Evolutionary conservation across 2,329 filamentous ascomycete species (phyloP).

Genomic region (Cladosporium cucumerinum): DNA sequence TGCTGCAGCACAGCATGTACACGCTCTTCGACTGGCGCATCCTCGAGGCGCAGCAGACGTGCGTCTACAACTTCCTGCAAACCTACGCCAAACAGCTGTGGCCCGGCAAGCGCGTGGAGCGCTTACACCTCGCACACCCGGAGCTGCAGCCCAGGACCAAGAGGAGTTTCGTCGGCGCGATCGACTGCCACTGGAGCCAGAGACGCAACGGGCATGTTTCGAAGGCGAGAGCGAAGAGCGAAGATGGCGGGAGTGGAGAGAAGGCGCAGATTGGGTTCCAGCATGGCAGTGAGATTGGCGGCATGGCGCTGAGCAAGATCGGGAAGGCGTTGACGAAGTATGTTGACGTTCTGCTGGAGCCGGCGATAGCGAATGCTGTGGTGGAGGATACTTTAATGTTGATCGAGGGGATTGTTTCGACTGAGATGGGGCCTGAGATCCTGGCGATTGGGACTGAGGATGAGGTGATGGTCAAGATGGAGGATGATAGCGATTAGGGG

Average conservation of each 20-base stretch:
- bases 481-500: neutral
- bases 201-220: neutral
- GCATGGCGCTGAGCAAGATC: neutral
- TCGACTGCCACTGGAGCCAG: neutral
- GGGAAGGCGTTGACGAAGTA: slow-evolving; percentile 1
- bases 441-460: neutral
- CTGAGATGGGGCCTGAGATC: neutral
- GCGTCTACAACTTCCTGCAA: neutral
- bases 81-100: slow-evolving; percentile 3
- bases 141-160: neutral
- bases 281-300: neutral
- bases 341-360: neutral
- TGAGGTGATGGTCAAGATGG: neutral
- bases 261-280: neutral
- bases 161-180: neutral
- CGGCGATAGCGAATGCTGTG: neutral
- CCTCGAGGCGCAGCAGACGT: neutral
- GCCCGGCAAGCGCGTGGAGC: neutral
- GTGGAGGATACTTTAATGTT: neutral
- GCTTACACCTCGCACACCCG: neutral
- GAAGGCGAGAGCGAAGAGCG: neutral
- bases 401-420: neutral
- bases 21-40: neutral
- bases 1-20: neutral
- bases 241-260: neutral